Conservation (phyloP, 2,329 filamentous ascomycete species). For the Coleophoma crateriformis region DNA sequence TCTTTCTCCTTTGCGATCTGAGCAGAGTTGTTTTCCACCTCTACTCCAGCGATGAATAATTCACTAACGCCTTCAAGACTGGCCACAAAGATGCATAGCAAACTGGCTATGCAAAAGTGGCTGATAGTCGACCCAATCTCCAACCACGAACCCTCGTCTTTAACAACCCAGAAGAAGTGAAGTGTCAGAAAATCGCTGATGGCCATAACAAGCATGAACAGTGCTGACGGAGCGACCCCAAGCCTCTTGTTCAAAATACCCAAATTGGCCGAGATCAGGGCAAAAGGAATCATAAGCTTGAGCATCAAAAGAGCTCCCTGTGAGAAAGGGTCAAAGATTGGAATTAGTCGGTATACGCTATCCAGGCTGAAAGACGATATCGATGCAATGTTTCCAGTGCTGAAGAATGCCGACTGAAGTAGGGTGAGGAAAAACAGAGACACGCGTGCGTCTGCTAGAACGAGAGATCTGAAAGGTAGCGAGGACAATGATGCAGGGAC, state of each 20-base stretch:
- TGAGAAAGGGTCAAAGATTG: conserved; percentile 88
- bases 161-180: conserved; percentile 97
- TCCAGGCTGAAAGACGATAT: conserved; percentile 91
- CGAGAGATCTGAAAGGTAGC: conserved; percentile 53
- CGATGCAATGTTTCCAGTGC: conserved; percentile 92
- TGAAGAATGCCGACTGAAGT: conserved; percentile 93
- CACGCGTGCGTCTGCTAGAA: conserved; percentile 78
- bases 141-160: conserved; percentile 93
- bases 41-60: conserved; percentile 73
- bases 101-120: conserved; percentile 89
- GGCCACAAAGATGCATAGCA: conserved; percentile 86
- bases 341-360: conserved; percentile 79
- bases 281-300: conserved; percentile 92
- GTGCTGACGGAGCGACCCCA: conserved; percentile 76
- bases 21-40: conserved; percentile 42
- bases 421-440: conserved; percentile 94
- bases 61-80: conserved; percentile 81
- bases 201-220: conserved; percentile 94
- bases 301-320: conserved; percentile 82
- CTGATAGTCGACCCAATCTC: conserved; percentile 97
- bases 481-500: conserved; percentile 19
- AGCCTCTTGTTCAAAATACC: conserved; percentile 83
- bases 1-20: conserved; percentile 21
- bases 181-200: conserved; percentile 87
- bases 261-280: conserved; percentile 86